Base-by-base conservation (phyloP, 164 flowering plant species). In the Protea cynaroides region DNA sequence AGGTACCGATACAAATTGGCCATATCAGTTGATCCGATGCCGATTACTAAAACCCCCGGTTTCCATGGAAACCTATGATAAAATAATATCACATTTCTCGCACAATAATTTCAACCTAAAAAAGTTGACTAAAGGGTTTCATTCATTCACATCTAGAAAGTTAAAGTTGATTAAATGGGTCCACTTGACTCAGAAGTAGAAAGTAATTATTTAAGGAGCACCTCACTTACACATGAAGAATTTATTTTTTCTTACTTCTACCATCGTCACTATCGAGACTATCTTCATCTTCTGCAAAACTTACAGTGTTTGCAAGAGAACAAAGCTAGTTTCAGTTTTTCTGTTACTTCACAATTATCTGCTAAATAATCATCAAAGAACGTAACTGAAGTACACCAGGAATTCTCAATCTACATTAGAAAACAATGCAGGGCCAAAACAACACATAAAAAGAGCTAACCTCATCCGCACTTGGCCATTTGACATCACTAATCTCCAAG, bases 381-480 rank as follows among this genome's bases (percentile, higher is more conserved):
- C 13, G 7, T 3, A 25, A 29, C 34, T 29, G 34, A 29, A 56
- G 17, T 24, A 25, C n/a, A 13, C 7, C 14, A 25, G 56, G 25
- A 52, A 21, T 25, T 51, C 23, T 36, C 22, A 12, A 63, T 25
- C 65, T 25, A 49, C 52, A 11, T n/a, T 4, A 4, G 51, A 22
- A 13, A 36, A 21, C 36, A 29, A 4, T 18, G 34, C 5, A 29
- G 34, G 18, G 7, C 15, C 47, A 56, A 22, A 50, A 25, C 61
- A 14, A 55, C n/a, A 58, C 21, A 56, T 17, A 25, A 55, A 66
- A 51, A 50, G 62, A 64, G 50, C 76, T 44, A 50, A 91, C 98
- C 97, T 94, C 97, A 58, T 67, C 67, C 60, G 90, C 91, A 73
- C 65, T 67, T 46, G 98, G 98, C 98, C 98, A 94, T 77, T 94